Conservation (phyloP, 2,329 filamentous ascomycete genomes). For the Ramichloridium luteum region DNA sequence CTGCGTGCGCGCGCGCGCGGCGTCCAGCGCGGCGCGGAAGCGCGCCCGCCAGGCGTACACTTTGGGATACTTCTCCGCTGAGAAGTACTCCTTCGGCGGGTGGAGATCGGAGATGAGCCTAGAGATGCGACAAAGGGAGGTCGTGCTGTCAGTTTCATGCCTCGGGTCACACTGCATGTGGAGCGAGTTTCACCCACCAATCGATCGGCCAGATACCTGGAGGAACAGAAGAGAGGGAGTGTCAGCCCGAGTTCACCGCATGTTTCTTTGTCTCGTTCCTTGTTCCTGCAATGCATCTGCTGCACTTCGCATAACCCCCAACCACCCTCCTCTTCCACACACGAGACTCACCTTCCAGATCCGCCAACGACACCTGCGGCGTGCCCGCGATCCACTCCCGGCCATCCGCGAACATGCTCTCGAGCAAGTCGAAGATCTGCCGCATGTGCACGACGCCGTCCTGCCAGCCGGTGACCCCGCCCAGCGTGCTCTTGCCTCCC, state of each 20-base stretch:
- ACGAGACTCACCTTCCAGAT: conserved; percentile 42
- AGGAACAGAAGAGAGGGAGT: conserved; percentile 17
- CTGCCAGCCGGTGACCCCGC: conserved; percentile 25
- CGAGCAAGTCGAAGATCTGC: conserved; percentile 45
- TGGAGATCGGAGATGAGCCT: conserved; percentile 38
- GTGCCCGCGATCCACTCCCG: conserved; percentile 50
- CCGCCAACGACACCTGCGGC: conserved; percentile 44
- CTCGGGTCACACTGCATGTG: no score
- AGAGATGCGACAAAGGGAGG: no score
- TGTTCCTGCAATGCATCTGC: no score
- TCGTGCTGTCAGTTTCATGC: no score
- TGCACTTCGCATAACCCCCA: no score
- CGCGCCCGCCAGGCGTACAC: conserved; percentile 52
- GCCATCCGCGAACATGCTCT: conserved; percentile 54
- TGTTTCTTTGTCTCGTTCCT: no score
- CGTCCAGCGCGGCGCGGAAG: conserved; percentile 41
- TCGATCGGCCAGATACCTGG: conserved; percentile 39
- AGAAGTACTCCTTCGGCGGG: conserved; percentile 42
- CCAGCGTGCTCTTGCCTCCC: background rate
- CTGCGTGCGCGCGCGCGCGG: conserved; percentile 27
- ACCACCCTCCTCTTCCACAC: no score
- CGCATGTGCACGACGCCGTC: conserved; percentile 47
- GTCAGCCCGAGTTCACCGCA: no score
- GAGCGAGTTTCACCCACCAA: no score
- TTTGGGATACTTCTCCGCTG: conserved; percentile 42